Conservation (phyloP, 345 rosid species). For the Murraya paniculata region DNA sequence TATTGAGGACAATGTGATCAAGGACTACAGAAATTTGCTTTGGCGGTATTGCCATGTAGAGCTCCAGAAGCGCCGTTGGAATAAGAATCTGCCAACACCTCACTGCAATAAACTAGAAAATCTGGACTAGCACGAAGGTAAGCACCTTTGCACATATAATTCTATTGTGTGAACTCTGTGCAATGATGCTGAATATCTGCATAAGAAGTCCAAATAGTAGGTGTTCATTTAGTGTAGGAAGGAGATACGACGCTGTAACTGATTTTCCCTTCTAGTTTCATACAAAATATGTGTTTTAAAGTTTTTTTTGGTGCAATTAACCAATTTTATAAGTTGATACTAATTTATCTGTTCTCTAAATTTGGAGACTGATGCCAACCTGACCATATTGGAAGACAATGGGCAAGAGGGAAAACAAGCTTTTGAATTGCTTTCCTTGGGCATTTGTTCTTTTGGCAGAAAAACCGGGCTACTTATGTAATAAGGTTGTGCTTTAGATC, state of each 20-base stretch:
- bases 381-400: not conserved
- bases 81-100: slow-evolving; percentile 69
- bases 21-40: slow-evolving; percentile 62
- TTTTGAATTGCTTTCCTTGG: not conserved
- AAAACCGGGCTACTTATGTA: not conserved
- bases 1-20: slow-evolving; percentile 63
- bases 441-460: not conserved
- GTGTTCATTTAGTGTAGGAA: not conserved
- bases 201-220: not conserved
- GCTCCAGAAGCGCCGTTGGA: slow-evolving; percentile 76
- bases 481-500: not conserved
- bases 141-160: not conserved
- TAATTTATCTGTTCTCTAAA: not conserved
- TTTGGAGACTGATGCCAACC: not conserved
- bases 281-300: not conserved
- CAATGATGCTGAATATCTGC: not conserved
- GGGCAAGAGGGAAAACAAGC: not conserved
- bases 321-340: not conserved
- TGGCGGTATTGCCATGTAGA: slow-evolving; percentile 73
- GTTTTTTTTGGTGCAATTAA: not conserved
- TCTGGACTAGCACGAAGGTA: slow-evolving; percentile 62
- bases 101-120: slow-evolving; percentile 65
- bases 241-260: not conserved
- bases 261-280: not conserved
- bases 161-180: not conserved